Conservation (phyloP, 768 basidiomycete species). For the Chalciporus piperatus region DNA sequence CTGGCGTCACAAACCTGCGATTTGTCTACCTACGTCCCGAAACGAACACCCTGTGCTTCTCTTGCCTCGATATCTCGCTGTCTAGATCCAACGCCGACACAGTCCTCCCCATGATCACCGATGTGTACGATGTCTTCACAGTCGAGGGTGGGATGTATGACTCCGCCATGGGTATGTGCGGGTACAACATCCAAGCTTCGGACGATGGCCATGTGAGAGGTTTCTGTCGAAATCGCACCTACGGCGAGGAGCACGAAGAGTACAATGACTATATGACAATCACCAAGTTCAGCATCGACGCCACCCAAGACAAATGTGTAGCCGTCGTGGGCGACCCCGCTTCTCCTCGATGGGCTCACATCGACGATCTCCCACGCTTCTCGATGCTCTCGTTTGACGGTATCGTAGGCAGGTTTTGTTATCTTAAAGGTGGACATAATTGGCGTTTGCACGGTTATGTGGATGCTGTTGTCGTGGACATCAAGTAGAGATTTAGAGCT, state of each 20-base stretch:
- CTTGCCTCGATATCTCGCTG: conserved; percentile 1
- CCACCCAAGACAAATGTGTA: not conserved
- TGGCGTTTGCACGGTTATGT: not conserved
- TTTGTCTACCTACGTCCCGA: not conserved
- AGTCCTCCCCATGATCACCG: not conserved
- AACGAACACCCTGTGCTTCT: not conserved
- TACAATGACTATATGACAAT: not conserved
- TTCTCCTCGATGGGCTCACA: not conserved
- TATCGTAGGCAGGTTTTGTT: conserved; percentile 1
- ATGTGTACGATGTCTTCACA: not conserved
- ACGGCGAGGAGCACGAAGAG: not conserved
- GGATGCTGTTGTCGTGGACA: not conserved
- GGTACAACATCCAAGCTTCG: conserved; percentile 1
- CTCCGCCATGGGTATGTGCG: not conserved
- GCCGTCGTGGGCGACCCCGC: not conserved
- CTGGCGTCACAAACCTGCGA: not conserved
- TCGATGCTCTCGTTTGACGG: conserved; percentile 3
- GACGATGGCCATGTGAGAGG: conserved; percentile 7
- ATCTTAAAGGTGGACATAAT: not conserved
- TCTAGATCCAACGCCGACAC: not conserved
- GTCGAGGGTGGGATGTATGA: not conserved
- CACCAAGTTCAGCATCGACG: conserved; percentile 9
- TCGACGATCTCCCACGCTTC: not conserved
- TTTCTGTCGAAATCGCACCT: not conserved
- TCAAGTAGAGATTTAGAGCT: not conserved